Base-by-base conservation (phyloP, 2,329 filamentous ascomycete species). In the Zalaria sp. region DNA sequence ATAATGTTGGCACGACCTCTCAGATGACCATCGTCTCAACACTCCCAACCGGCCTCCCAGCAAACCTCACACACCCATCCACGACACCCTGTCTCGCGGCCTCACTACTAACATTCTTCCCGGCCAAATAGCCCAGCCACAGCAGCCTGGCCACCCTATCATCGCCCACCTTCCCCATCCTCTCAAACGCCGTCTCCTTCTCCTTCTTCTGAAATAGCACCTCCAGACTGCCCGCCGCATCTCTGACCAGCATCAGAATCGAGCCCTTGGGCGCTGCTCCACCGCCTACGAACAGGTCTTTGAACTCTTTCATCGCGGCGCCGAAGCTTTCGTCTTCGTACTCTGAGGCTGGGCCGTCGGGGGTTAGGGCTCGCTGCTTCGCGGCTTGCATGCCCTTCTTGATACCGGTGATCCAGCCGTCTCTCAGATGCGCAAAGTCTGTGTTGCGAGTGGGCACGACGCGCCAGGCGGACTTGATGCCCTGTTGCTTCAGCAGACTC, bases 391-490 rank as follows among this genome's bases (percentile, higher is more conserved):
- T 80, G 29, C 82, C 77, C 5, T 75, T 80, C 41, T 83, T 83
- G 48, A 98, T 81, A 25, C 84, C 83, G 4, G 87, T 76, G 45
- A 95, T 84, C 67, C 88, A 93, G 1, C 84, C 91, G 57, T 98
- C 91, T 34, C 89, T 77, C 47, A 98, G 63, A 60, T 98, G 91
- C 49, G 81, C 77, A 62, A 95, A 96, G 61, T 96, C 88, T 11
- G 91, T 98, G 61, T 93, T 87, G 32, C 86, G 73, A n/a, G 86
- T 87, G 0, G 91, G 91, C 3, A 89, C 79, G 48, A 98, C 81
- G 37, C 89, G 75, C 64, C 93, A 79, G 0, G 80, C 75, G 26
- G 79, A 89, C 42, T 86, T 71, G n/a, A 89, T 75, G 0, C 77
- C 72, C 11, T 75, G 70, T 0, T 79, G 67, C 44, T 69, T 67